Conservation (phyloP, 2,329 filamentous ascomycete genomes). For the Microsporum audouinii region DNA sequence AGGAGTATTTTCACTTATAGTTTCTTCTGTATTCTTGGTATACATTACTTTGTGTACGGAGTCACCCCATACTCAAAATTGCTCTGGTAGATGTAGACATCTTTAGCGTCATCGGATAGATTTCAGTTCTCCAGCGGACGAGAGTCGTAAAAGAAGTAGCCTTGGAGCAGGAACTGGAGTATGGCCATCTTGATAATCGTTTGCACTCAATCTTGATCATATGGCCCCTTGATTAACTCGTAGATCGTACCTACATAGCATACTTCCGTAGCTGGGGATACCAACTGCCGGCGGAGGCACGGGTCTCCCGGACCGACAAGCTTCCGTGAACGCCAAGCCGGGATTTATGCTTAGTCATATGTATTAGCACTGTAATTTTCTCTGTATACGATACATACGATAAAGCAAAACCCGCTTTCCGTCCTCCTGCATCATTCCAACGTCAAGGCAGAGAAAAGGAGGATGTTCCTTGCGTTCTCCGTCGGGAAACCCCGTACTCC, state of each 20-base stretch:
- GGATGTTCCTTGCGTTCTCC: not conserved
- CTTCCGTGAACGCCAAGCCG: not conserved
- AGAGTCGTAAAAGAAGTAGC: too few relatives aligned
- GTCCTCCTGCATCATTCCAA: not conserved
- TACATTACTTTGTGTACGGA: too few relatives aligned
- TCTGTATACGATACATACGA: constrained; percentile 1
- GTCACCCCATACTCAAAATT: too few relatives aligned
- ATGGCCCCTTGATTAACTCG: not conserved
- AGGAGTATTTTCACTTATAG: not conserved
- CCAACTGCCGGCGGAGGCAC: not conserved
- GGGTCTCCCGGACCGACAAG: not conserved
- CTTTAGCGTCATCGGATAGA: too few relatives aligned
- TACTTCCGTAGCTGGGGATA: too few relatives aligned
- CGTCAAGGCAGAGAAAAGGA: not conserved
- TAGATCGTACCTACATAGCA: not conserved
- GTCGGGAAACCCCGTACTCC: not conserved
- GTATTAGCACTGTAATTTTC: not conserved
- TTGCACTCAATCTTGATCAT: too few relatives aligned
- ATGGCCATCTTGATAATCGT: too few relatives aligned
- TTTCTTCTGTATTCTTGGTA: too few relatives aligned
- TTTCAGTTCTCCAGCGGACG: too few relatives aligned
- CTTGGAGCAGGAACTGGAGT: too few relatives aligned
- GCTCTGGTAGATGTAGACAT: too few relatives aligned
- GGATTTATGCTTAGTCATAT: not conserved
- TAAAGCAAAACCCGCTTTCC: not conserved